Conservation (phyloP, 495 filamentous ascomycete species). For the Tuber brumale region DNA sequence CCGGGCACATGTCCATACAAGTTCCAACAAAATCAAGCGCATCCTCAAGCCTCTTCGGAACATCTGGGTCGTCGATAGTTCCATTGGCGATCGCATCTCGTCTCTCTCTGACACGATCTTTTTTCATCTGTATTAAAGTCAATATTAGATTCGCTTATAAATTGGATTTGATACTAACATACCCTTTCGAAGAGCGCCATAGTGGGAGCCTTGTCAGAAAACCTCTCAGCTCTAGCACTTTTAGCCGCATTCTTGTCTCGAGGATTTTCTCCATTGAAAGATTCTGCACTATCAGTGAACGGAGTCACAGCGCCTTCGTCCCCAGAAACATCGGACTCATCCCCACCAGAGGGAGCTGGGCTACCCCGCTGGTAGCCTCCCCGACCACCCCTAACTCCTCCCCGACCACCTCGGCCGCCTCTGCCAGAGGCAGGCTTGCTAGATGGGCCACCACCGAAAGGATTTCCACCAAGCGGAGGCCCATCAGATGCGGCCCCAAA, state of each 20-base stretch:
- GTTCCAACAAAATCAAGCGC: conserved; percentile 83
- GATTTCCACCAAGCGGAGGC: conserved; percentile 1
- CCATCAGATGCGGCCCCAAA: neutral
- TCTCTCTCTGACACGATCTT: conserved; percentile 62
- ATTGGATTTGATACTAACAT: neutral
- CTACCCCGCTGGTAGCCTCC: neutral
- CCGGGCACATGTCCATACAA: conserved; percentile 89
- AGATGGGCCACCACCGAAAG: neutral
- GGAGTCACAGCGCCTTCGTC: neutral
- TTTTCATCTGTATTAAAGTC: conserved; percentile 45
- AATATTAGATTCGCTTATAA: neutral
- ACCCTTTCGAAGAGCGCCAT: neutral
- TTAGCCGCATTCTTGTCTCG: neutral
- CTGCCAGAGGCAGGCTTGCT: neutral
- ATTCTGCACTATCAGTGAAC: neutral
- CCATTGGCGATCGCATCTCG: conserved; percentile 63
- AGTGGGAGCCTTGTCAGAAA: conserved; percentile 2
- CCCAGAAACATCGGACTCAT: neutral
- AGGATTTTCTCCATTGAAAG: neutral
- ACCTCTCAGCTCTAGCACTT: neutral
- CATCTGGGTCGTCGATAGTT: conserved; percentile 82
- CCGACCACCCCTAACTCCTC: neutral
- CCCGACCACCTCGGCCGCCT: neutral
- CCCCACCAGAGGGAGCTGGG: neutral
- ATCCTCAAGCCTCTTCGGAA: conserved; percentile 68